A percentile compares a stretch with the other conserved stretches of the same genome.
phyloP scores from a whole-genome alignment of 441 rosid species.

The Flueggea neowawraea region DNA sequence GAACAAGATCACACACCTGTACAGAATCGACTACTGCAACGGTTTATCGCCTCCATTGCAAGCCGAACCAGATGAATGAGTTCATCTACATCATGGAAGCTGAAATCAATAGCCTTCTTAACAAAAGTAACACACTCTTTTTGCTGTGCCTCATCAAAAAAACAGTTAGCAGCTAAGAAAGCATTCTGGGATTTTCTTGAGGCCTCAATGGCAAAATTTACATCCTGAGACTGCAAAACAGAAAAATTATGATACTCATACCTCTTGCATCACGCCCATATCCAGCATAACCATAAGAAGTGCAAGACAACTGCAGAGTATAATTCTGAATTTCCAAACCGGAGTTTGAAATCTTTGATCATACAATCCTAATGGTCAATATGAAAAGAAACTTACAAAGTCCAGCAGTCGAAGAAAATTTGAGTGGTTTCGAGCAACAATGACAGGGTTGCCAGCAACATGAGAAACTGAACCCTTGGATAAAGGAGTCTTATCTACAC shows the following conservation, averaged over 20 bases:
- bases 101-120: conserved; percentile 62
- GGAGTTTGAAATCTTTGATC: not conserved
- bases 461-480: conserved; percentile 47
- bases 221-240: conserved; percentile 63
- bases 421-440: conserved; percentile 44
- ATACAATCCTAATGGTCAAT: not conserved
- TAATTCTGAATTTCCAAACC: too few species aligned
- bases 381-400: conserved; percentile 54
- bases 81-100: conserved; percentile 77
- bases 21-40: conserved; percentile 25
- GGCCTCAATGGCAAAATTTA: conserved; percentile 72
- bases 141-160: conserved; percentile 37
- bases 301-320: too few species aligned
- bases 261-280: not conserved
- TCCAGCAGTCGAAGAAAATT: conserved; percentile 51
- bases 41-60: conserved; percentile 52
- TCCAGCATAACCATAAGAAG: too few species aligned
- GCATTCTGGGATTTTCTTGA: conserved; percentile 60
- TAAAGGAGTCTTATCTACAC: conserved; percentile 43
- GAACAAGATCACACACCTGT: conserved; percentile 17
- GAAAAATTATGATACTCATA: not conserved
- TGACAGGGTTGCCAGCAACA: conserved; percentile 43
- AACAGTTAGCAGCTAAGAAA: conserved; percentile 45
- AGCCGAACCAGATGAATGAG: conserved; percentile 53
- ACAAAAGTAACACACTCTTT: conserved; percentile 44